Evolutionary conservation across 371 early-diverging fungal genomes (phyloP).

Genomic region (Saksenaea vasiformis): DNA sequence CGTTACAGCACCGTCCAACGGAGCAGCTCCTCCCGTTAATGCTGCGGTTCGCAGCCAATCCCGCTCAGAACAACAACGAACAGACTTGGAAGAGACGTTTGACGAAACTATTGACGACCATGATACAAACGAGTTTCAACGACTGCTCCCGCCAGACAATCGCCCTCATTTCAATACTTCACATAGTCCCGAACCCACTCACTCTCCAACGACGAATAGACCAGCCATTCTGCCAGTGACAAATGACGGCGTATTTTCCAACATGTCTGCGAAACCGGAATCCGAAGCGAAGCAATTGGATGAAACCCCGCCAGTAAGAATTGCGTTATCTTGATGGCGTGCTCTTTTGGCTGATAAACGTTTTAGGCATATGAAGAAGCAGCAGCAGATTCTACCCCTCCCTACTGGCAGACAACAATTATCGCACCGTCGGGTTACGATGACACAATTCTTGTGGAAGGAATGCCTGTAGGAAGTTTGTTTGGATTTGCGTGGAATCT

Average conservation of each 20-base stretch:
- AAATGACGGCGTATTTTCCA: constrained; percentile 65
- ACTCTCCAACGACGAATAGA: background rate
- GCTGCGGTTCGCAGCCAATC: background rate
- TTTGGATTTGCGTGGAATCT: constrained; percentile 65
- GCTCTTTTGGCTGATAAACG: background rate
- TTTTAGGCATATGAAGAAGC: constrained; percentile 64
- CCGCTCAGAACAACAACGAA: constrained; percentile 12
- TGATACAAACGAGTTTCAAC: constrained; percentile 4
- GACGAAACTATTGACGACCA: constrained; percentile 22
- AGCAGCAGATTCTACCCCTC: constrained; percentile 62
- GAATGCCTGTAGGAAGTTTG: constrained; percentile 64
- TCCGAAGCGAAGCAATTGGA: constrained; percentile 41
- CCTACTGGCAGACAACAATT: constrained; percentile 63
- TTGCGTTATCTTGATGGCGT: background rate
- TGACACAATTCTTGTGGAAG: constrained; percentile 64
- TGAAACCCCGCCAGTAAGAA: constrained; percentile 44
- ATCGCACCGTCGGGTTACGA: constrained; percentile 59
- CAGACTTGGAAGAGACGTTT: constrained; percentile 28
- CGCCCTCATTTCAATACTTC: background rate
- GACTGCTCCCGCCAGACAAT: constrained; percentile 2
- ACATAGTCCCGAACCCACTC: background rate
- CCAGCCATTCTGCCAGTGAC: constrained; percentile 30
- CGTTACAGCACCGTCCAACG: background rate
- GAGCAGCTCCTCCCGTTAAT: background rate
- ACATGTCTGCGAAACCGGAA: constrained; percentile 59